Conservation (phyloP, 2,329 filamentous ascomycete genomes). For the Exophiala sideris region DNA sequence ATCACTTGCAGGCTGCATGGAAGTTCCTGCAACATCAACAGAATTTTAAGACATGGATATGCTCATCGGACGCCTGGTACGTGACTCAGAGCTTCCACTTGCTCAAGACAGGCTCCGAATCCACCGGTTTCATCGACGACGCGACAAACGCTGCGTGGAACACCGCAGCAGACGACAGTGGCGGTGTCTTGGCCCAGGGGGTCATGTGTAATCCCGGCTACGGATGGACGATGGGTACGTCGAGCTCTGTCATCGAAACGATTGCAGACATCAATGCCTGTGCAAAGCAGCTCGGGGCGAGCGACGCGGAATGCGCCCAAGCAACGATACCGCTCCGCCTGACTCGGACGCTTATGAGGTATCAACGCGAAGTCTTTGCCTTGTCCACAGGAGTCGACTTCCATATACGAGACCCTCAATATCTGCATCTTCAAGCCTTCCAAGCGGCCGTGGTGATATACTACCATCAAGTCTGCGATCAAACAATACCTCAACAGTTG, state of each 20-base stretch:
- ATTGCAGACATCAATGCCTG: not conserved
- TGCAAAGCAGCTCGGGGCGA: not conserved
- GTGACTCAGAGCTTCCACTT: constrained; percentile 5
- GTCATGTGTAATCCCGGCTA: not conserved
- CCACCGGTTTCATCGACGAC: not conserved
- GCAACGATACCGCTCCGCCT: not conserved
- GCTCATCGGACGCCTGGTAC: constrained; percentile 3
- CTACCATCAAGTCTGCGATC: not conserved
- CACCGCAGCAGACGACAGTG: not conserved
- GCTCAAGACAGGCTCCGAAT: not conserved
- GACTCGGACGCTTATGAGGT: not conserved
- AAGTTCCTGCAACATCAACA: constrained; percentile 1
- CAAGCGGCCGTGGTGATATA: not conserved
- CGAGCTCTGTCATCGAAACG: not conserved
- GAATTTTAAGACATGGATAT: not conserved
- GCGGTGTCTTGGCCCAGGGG: not conserved
- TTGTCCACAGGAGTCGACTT: not conserved
- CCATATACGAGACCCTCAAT: not conserved
- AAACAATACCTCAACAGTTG: not conserved
- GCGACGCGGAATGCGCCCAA: not conserved
- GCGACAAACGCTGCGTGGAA: not conserved
- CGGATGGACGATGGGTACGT: constrained; percentile 1
- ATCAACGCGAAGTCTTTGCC: not conserved
- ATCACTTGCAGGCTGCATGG: constrained; percentile 3
- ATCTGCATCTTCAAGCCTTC: constrained; percentile 3